Evolutionary conservation across 2,329 filamentous ascomycete species (phyloP).

Genomic region (Alternaria tenuissima): DNA sequence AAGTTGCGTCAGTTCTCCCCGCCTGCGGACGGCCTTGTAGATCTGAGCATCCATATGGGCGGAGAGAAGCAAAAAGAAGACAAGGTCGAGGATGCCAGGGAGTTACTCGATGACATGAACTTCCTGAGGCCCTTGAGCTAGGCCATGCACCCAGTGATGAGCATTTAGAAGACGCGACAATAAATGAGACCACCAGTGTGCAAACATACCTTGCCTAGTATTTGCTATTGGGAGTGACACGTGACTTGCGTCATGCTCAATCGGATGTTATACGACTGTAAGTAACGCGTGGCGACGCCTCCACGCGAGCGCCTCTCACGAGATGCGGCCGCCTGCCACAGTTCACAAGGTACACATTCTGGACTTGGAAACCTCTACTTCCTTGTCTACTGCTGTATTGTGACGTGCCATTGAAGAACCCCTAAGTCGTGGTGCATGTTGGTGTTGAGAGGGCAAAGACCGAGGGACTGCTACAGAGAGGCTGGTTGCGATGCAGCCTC

Average conservation of each 20-base stretch:
- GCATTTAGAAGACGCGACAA: not conserved
- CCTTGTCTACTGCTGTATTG: not conserved
- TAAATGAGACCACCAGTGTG: not conserved
- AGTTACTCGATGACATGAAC: slow-evolving; percentile 31
- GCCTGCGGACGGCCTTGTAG: slow-evolving; percentile 42
- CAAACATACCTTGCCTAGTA: too few species aligned
- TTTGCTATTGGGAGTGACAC: too few species aligned
- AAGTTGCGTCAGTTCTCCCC: slow-evolving; percentile 86
- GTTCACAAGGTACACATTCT: not conserved
- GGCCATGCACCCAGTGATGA: not conserved
- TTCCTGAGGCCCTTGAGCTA: slow-evolving; percentile 32
- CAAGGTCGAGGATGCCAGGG: slow-evolving; percentile 29
- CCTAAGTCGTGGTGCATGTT: not conserved
- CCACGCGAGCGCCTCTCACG: too few species aligned
- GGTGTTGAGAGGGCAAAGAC: not conserved
- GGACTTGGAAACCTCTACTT: not conserved
- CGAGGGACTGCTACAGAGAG: not conserved
- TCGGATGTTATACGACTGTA: too few species aligned
- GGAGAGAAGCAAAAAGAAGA: not conserved
- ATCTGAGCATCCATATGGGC: slow-evolving; percentile 30
- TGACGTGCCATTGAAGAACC: not conserved
- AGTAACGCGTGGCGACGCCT: not conserved
- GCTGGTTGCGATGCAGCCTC: not conserved
- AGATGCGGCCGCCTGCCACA: not conserved
- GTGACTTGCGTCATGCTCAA: too few species aligned